These are phyloP conservation scores for Trichoderma sp. DNA, from an alignment of 2,329 filamentous ascomycete species.

Conservation along the genomic window DNA sequence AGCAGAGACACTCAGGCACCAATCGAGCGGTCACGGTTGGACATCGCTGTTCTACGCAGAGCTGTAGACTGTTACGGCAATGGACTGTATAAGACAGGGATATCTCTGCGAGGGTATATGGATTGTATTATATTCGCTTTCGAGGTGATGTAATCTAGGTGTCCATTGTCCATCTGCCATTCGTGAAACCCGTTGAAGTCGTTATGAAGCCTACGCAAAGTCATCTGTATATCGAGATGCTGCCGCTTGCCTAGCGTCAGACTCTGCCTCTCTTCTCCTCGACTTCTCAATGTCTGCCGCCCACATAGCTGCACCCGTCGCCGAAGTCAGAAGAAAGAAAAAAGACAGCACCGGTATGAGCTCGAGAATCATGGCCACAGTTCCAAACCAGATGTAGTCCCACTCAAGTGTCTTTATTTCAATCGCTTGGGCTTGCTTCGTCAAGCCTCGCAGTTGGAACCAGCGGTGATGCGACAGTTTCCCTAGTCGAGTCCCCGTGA, in stretches of 20 bases:
- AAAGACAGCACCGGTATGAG: conserved; percentile 91
- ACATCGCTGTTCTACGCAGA: neutral
- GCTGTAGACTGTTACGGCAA: neutral
- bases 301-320: conserved; percentile 85
- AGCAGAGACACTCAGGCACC: neutral
- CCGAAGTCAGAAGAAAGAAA: conserved; percentile 87
- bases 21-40: neutral
- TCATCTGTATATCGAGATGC: conserved; percentile 14
- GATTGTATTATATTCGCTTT: neutral
- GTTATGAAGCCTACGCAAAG: neutral
- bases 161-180: neutral
- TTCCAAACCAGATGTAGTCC: conserved; percentile 94
- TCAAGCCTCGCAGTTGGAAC: conserved; percentile 76
- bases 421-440: conserved; percentile 70
- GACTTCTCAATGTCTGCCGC: conserved; percentile 71
- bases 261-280: conserved; percentile 11
- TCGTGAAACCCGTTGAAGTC: neutral
- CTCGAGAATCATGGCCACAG: conserved; percentile 78
- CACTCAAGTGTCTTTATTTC: conserved; percentile 69
- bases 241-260: neutral
- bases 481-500: conserved; percentile 84
- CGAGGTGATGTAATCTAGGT: neutral
- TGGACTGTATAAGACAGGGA: neutral
- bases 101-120: neutral
- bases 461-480: conserved; percentile 91